Evolutionary conservation across 2,329 filamentous ascomycete species (phyloP), one percentile per base, ranked within the genome.

Genomic region (Elsinoe batatas): DNA sequence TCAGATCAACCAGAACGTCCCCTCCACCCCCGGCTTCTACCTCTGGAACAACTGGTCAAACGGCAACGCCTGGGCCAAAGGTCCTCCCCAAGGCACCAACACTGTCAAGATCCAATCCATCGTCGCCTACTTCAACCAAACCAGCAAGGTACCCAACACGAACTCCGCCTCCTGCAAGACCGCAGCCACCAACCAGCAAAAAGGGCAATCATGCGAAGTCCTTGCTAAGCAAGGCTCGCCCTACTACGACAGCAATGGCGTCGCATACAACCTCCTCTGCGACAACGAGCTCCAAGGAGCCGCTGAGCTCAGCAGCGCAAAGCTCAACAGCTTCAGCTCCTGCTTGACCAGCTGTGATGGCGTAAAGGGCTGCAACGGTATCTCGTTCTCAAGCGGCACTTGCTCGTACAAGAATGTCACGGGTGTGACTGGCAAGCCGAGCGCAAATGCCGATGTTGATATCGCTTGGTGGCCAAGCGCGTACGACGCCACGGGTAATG

Each of bases 121-220:
- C 56, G 88, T 87, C 67, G 83, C 83, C 0, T 91, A 91, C 69
- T 91, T 89, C 72, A 91, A 91, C 72, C 47, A 33, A 13, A 51
- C 47, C n/a, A 51, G 47, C 35, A 20, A 37, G 12, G 18, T 15
- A 4, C 30, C 32, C 35, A 18, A 51, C 30, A 17, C 32, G 13
- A 51, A 51, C 33, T 26, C 18, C 8, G 47, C 47, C 6, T 8
- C 47, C n/a, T 51, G 47, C 47, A 51, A 51, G 35, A 38, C 47
- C 32, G 47, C 47, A 12, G 32, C 47, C 15, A n/a, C 33, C 11
- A 32, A 51, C 18, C 35, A 36, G 32, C 47, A 51, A 17, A 51
- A 51, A 13, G 47, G 47, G 3, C 22, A 15, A 7, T 37, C 47
- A 17, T 51, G 47, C 35, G 32, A 51, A n/a, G 18, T 20, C 33